Base-by-base conservation (phyloP, 306 rosid genomes). In the Senna tora region DNA sequence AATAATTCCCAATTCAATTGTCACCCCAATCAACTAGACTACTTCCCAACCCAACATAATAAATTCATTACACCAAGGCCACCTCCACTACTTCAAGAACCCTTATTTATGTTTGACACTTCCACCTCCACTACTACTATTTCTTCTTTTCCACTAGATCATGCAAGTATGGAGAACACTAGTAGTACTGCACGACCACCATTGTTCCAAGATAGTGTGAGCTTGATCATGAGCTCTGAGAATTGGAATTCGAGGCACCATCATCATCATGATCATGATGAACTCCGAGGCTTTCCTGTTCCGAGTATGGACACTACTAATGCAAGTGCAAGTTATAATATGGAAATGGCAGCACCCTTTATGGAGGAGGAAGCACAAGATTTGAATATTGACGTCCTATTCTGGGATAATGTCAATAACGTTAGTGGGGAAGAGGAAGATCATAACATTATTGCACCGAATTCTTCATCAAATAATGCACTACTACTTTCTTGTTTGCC, bases 401-500 rank as follows among this genome's bases (percentile, higher is more conserved):
- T 90, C 34, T 93, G 98, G 98, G 98, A 25, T 25, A 25, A 25
- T 25, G 30, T 25, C n/a, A n/a, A 93, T 72, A 83, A 60, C 55
- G 85, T 82, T 34, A 79, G 84, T 76, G 96, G 81, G 68, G 90
- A 85, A 25, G 30, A 25, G 68, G 90, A 85, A 25, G 30, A 25
- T 25, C 30, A 25, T 25, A n/a, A n/a, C n/a, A 47, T 15, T 4
- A 47, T 74, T 3, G 79, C 49, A 69, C 81, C 85, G 0, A 72
- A 6, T 49, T 49, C 79, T 71, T 83, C 89, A 47, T 73, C 92
- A 33, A 77, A 79, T 75, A 67, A n/a, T n/a, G n/a, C n/a, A n/a
- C n/a, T n/a, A n/a, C n/a, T 56, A 10, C 77, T 89, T 60, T 82
- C 89, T 68, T 86, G 91, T 79, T 90, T 90, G 79, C 96, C 93